Base-by-base conservation (phyloP, 73 alveolate genomes). In the Paramecium primaurelia region DNA sequence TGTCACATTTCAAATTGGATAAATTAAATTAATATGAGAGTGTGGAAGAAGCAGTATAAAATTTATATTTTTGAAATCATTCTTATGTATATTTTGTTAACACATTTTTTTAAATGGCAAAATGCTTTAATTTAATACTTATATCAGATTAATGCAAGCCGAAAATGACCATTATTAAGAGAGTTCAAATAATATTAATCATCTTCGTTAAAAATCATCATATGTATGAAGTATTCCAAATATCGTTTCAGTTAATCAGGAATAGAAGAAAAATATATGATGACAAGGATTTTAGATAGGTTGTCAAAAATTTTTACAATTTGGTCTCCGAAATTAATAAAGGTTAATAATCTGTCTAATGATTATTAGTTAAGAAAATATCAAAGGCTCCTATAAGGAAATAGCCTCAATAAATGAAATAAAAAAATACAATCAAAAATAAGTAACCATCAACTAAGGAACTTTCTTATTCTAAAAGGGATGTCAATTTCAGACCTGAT, bases 231-330 rank as follows among this genome's bases (percentile, higher is more conserved):
- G 47, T 25, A 28, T 64, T n/a, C 84, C 12, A 64, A 64, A 32
- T 64, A 54, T 54, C 69, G 16, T 64, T 14, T 64, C 47, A 64
- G 84, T 64, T 34, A 64, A 28, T 64, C 14, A 64, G 84, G 22
- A 6, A 64, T 6, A 40, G 91, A 25, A 11, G 91, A 44, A 80
- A 80, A 47, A 80, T 80, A 2, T 80, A 80, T 80, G 91, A 40
- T 80, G 91, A 80, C 58, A 45, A 80, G 5, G 75, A 80, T 20
- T 80, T 80, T 42, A 80, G 58, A n/a, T 77, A 80, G 16, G 91
- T 80, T 26, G 91, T 80, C 51, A 80, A 80, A 80, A 80, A 80
- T 64, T 80, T 80, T 30, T 80, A 80, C 58, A 45, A 42, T 28
- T 36, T 80, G 20, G 58, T 80, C 45, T 25, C 75, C 18, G 91